phyloP scores from a whole-genome alignment of 148 eudicot genomes.

The Cornus florida region DNA sequence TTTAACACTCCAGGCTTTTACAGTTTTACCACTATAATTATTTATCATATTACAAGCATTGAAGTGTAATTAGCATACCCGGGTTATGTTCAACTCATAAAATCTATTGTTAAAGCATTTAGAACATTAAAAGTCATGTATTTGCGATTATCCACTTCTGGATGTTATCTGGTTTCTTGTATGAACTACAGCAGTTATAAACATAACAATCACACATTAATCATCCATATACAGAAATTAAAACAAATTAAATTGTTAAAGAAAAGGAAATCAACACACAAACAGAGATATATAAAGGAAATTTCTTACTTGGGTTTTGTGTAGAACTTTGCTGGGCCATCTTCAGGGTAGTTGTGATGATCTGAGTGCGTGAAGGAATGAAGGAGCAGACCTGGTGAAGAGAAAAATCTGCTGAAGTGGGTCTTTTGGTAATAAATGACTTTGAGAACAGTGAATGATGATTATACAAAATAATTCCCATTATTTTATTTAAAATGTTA shows the following conservation, averaged over 20 bases:
- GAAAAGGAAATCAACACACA: neutral
- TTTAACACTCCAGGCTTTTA: no score
- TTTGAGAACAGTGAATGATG: neutral
- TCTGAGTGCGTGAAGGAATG: slow-evolving; percentile 8
- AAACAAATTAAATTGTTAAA: no score
- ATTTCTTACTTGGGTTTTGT: slow-evolving; percentile 18
- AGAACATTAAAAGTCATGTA: neutral
- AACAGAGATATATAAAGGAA: neutral
- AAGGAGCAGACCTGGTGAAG: slow-evolving; percentile 11
- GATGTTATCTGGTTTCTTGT: no score
- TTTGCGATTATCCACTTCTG: neutral
- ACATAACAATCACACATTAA: no score
- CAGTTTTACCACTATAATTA: no score
- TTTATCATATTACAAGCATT: neutral
- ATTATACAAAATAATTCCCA: slow-evolving; percentile 1
- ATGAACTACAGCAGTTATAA: no score
- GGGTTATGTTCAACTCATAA: no score
- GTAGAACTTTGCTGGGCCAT: slow-evolving; percentile 23
- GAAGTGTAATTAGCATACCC: no score
- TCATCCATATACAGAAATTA: neutral
- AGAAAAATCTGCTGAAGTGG: slow-evolving; percentile 2
- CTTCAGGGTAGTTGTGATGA: neutral
- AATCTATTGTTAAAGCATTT: neutral
- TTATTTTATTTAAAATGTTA: neutral
- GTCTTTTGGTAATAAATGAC: slow-evolving; percentile 1